Percentiles rank a stretch among this genome's conserved stretches.
phyloP scores from a whole-genome alignment of 345 rosid species.

The Gossypium sturtianum region DNA sequence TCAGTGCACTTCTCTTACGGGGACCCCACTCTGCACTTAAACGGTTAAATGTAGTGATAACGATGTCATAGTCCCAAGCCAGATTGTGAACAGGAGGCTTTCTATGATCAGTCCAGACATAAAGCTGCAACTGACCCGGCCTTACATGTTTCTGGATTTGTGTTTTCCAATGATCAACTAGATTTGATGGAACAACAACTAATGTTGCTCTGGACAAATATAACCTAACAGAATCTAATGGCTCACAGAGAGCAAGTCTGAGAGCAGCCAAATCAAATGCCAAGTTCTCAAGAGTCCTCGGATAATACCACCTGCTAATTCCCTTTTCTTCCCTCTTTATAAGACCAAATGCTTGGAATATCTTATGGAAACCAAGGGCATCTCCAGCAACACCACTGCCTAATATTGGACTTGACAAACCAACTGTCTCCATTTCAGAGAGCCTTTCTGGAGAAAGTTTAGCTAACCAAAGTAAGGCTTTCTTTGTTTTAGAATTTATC shows the following conservation, averaged over 20 bases:
- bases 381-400: constrained; percentile 38
- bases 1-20: constrained; percentile 71
- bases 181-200: constrained; percentile 84
- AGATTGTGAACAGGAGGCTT: constrained; percentile 70
- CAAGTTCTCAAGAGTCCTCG: constrained; percentile 58
- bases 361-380: constrained; percentile 41
- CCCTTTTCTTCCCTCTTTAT: constrained; percentile 55
- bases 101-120: constrained; percentile 63
- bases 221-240: constrained; percentile 64
- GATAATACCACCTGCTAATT: constrained; percentile 70
- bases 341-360: constrained; percentile 84
- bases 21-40: constrained; percentile 92
- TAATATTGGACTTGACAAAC: constrained; percentile 61
- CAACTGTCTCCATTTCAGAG: constrained; percentile 74
- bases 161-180: constrained; percentile 88
- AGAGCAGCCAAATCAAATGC: constrained; percentile 88
- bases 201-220: constrained; percentile 89
- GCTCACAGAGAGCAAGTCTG: constrained; percentile 65
- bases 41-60: constrained; percentile 88
- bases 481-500: constrained; percentile 48
- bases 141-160: constrained; percentile 82
- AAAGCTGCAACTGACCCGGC: constrained; percentile 68
- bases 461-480: constrained; percentile 81
- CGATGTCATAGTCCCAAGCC: constrained; percentile 97
- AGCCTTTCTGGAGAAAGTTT: constrained; percentile 60